Evolutionary conservation across 768 basidiomycete genomes (phyloP).

Genomic region (Leccinum subtestaceum): DNA sequence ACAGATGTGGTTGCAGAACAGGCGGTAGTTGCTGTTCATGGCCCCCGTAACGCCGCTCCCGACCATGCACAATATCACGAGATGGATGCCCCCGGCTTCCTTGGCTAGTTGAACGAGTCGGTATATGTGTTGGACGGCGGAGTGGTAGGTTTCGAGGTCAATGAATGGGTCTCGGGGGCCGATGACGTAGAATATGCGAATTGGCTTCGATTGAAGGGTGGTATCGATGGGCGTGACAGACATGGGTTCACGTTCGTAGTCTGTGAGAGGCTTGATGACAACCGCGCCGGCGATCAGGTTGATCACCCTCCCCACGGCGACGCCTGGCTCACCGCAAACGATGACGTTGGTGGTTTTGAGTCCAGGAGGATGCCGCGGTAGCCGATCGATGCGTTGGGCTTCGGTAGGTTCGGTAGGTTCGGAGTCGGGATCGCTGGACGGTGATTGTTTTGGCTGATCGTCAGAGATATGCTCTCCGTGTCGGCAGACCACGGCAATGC

Average conservation of each 20-base stretch:
- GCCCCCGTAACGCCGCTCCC: conserved; percentile 35
- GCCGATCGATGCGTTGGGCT: conserved; percentile 15
- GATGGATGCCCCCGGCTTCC: conserved; percentile 33
- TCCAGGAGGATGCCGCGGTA: conserved; percentile 20
- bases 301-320: conserved; percentile 26
- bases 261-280: conserved; percentile 22
- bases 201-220: conserved; percentile 16
- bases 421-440: background rate
- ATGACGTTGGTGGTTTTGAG: conserved; percentile 35
- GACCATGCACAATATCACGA: conserved; percentile 40
- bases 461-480: background rate
- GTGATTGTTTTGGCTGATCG: background rate
- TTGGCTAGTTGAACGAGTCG: conserved; percentile 26
- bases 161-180: conserved; percentile 31
- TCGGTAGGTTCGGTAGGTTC: conserved; percentile 12
- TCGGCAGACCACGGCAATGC: conserved; percentile 11
- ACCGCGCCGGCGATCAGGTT: conserved; percentile 21
- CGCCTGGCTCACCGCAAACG: conserved; percentile 43
- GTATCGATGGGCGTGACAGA: conserved; percentile 23
- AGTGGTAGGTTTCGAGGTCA: conserved; percentile 19
- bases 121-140: conserved; percentile 25
- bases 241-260: conserved; percentile 35
- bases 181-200: conserved; percentile 29
- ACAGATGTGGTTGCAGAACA: conserved; percentile 40
- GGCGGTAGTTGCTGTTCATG: conserved; percentile 34